Conservation (phyloP, 768 basidiomycete species). For the Russula foetens region DNA sequence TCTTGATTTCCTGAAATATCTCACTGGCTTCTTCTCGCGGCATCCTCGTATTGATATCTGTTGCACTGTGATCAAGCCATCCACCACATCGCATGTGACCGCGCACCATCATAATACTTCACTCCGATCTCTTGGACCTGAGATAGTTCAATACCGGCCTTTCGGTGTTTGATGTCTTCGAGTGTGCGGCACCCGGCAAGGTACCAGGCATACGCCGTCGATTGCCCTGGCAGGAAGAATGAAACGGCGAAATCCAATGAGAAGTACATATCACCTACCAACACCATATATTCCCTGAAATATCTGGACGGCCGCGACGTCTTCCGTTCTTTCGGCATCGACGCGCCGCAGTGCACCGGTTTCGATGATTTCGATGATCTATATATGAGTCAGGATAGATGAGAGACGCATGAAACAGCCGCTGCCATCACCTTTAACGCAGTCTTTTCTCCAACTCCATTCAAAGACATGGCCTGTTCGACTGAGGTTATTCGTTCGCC, state of each 20-base stretch:
- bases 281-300: conserved; percentile 87
- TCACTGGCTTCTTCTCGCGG: conserved; percentile 69
- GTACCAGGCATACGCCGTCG: conserved; percentile 68
- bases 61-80: neutral
- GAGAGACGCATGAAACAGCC: neutral
- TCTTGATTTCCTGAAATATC: conserved; percentile 66
- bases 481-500: conserved; percentile 50
- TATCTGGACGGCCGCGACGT: conserved; percentile 43
- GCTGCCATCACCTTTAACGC: conserved; percentile 49
- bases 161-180: conserved; percentile 57
- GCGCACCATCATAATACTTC: conserved; percentile 57
- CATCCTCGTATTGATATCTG: conserved; percentile 79
- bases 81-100: neutral
- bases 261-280: conserved; percentile 38
- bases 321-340: conserved; percentile 55
- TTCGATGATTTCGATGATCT: conserved; percentile 78
- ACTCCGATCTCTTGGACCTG: conserved; percentile 60
- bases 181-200: conserved; percentile 67
- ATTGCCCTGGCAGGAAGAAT: conserved; percentile 37
- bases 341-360: conserved; percentile 70
- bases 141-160: conserved; percentile 53
- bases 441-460: conserved; percentile 66
- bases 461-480: conserved; percentile 51
- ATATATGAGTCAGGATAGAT: neutral
- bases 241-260: too few species aligned